A percentile compares a stretch with the other conserved stretches of the same genome.
Conservation (phyloP, 768 basidiomycete species). For the Filobasidium floriforme region DNA sequence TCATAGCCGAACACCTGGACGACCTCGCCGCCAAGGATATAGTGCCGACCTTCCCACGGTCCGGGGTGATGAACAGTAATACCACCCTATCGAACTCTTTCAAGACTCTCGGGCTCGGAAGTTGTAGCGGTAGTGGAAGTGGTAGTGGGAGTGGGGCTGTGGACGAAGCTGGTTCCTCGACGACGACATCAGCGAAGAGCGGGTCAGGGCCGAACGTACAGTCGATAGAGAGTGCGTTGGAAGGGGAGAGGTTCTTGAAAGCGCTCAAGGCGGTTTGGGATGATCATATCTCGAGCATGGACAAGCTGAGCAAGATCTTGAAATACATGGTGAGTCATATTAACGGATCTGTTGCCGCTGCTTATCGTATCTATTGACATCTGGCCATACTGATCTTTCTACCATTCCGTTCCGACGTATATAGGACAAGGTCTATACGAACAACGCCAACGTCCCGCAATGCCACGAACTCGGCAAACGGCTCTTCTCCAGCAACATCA, state of each 20-base stretch:
- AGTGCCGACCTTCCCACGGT: slow-evolving; percentile 68
- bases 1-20: slow-evolving; percentile 76
- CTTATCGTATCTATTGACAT: too few species aligned
- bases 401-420: too few species aligned
- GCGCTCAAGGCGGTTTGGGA: slow-evolving; percentile 82
- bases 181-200: not conserved
- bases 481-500: slow-evolving; percentile 72
- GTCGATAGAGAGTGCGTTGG: slow-evolving; percentile 65
- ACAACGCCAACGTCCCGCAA: slow-evolving; percentile 63
- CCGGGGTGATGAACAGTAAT: slow-evolving; percentile 46
- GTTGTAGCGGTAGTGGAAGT: too few species aligned
- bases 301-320: slow-evolving; percentile 76
- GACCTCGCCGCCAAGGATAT: slow-evolving; percentile 67
- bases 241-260: slow-evolving; percentile 77
- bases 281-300: slow-evolving; percentile 82
- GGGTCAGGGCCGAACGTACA: slow-evolving; percentile 45
- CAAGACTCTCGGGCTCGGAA: not conserved
- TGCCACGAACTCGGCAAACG: slow-evolving; percentile 74
- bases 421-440: slow-evolving; percentile 86
- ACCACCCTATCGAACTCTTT: not conserved
- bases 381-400: not conserved
- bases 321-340: slow-evolving; percentile 91
- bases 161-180: not conserved
- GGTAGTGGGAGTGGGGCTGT: not conserved
- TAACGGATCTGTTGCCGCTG: too few species aligned